Evolutionary conservation across 805 yeast species (phyloP), one percentile per base, ranked within the genome.

Genomic region (Limtongia smithiae): DNA sequence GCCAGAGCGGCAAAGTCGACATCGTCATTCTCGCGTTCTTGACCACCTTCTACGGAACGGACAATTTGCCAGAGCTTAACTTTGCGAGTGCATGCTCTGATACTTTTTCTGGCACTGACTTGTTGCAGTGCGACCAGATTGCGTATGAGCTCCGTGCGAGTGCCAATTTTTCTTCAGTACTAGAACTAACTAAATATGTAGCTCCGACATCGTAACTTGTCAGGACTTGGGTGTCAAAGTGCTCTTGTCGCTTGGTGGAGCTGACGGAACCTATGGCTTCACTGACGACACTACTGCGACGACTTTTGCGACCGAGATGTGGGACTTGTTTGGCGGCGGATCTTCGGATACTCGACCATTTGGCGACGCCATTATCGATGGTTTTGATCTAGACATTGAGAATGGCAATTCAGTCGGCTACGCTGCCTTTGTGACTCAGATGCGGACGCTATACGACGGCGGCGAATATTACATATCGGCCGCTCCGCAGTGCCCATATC

Each of bases 151-250:
- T 14, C 3, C 27, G 11, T 22, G 14, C 27, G 6, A n/a, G 20
- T 12, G 27, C 8, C 6, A n/a, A 15, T 11, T 17, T 37, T 14
- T 31, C 9, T 28, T 17, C 15, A 1, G 20, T 6, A 9, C 28
- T 18, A 25, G 28, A 6, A 25, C 15, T 24, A 28, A 30, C 20
- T 15, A 4, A n/a, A 12, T 67, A 1, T 20, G 9, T 12, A 50
- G 55, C 15, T 44, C 72, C 20, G 93, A 84, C 60, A 87, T 88
- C 57, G 61, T 71, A 48, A 75, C 80, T 2, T 88, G 96, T 69
- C 96, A 88, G 68, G 57, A 68, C 2, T 60, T 70, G 20, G 95
- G 94, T 37, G 85, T 84, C 59, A 81, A 79, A 58, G 81, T 88
- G 4, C 61, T 88, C 41, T 68, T 88, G 7, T 87, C 95, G 0